Base-by-base conservation (phyloP, 495 filamentous ascomycete species). In the Lepraria neglecta region DNA sequence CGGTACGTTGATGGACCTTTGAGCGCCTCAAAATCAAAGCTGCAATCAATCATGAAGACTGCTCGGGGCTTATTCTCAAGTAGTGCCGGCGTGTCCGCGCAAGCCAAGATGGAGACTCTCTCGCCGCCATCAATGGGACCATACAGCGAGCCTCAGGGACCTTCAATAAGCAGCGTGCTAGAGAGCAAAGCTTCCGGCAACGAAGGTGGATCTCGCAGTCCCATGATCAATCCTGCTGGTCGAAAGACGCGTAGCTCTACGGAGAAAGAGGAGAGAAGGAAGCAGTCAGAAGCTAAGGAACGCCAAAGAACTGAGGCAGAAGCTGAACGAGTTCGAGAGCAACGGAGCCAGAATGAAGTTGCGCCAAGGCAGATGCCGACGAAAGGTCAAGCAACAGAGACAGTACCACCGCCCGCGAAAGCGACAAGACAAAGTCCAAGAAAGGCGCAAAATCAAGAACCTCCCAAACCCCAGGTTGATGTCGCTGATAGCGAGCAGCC, bases 21-120 rank as follows among this genome's bases (percentile, higher is more conserved):
- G 31, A 95, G 89, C 69, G 88, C 91, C 52, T 91, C 91, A 19
- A 96, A 95, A 75, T 87, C 84, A 64, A 91, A 88, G 70, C 75
- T 96, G 40, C 90, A 90, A 45, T 94, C 91, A 10, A 89, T 95
- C 57, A 77, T 96, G 64, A 89, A 90, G 70, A 87, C 87, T 42
- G 91, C 91, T 15, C 91, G 87, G 69, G 89, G 85, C 19, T 79
- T 95, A 47, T 87, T 95, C 62, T 87, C 86, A 17, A 92, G 84
- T 61, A 89, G 88, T 67, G 90, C 88, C 28, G 84, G 85, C 51
- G 77, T 87, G 52, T 90, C 86, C 67, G 88, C 87, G 27, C 86
- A 91, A 59, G 85, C 86, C 9, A 91, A 87, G 68, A 73, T 86
- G 52, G 84, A 87, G 60, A 73, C 75, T 14, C 68, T 78, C 19